phyloP scores from a whole-genome alignment of 768 basidiomycete genomes.

The Suillus subluteus region DNA sequence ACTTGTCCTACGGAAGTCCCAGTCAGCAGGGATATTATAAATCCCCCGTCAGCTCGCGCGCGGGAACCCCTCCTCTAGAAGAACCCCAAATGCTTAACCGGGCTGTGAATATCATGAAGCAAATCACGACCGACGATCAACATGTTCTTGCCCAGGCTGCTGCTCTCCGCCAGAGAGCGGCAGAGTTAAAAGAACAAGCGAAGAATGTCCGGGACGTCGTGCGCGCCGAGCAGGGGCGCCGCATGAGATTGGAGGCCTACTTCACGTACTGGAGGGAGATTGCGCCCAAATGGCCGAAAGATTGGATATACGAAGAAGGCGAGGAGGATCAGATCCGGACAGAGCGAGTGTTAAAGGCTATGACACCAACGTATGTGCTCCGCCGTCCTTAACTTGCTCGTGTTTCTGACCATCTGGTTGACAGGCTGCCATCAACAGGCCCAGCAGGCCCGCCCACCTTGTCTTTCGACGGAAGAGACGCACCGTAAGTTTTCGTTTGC shows the following conservation, averaged over 20 bases:
- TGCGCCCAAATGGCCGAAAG: conserved; percentile 24
- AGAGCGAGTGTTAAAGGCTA: background rate
- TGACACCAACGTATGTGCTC: background rate
- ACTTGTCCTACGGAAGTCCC: conserved; percentile 22
- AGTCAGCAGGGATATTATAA: conserved; percentile 9
- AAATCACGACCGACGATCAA: conserved; percentile 25
- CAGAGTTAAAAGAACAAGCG: conserved; percentile 22
- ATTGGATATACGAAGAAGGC: conserved; percentile 26
- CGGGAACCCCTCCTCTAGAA: conserved; percentile 23
- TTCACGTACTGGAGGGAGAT: conserved; percentile 33
- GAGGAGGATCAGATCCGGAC: background rate
- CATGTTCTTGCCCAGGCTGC: conserved; percentile 16
- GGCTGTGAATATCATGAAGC: conserved; percentile 30
- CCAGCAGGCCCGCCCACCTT: background rate
- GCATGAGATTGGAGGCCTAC: conserved; percentile 31
- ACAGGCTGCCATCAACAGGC: background rate
- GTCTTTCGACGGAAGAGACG: background rate
- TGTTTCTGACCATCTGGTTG: background rate
- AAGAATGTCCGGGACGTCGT: conserved; percentile 27
- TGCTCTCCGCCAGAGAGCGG: conserved; percentile 21
- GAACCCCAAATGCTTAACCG: conserved; percentile 24
- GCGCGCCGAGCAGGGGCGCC: conserved; percentile 26
- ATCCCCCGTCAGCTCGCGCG: conserved; percentile 28
- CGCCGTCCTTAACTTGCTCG: background rate
- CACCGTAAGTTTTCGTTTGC: background rate